phyloP scores from a whole-genome alignment of 768 basidiomycete species.

The Candolleomyces eurysporus region DNA sequence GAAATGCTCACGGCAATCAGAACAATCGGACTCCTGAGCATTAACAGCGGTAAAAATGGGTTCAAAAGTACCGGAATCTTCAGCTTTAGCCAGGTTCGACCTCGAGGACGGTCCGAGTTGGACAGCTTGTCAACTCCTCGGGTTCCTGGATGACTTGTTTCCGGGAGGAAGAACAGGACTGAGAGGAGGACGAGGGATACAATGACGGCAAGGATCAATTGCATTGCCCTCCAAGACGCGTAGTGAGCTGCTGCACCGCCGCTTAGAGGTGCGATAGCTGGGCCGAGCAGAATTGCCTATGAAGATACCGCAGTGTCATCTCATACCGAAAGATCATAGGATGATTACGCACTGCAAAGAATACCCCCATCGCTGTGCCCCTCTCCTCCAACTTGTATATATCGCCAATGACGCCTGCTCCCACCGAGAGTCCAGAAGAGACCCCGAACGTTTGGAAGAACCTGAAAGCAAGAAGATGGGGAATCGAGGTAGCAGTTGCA shows the following conservation, averaged over 20 bases:
- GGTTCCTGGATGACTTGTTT: conserved; percentile 62
- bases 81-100: background rate
- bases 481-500: conserved; percentile 40
- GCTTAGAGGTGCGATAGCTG: conserved; percentile 56
- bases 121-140: conserved; percentile 50
- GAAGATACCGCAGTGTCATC: background rate
- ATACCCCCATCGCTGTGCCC: conserved; percentile 57
- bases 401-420: conserved; percentile 60
- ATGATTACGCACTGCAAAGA: conserved; percentile 42
- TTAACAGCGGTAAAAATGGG: conserved; percentile 48
- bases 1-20: conserved; percentile 44
- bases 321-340: background rate
- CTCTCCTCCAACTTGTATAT: conserved; percentile 66
- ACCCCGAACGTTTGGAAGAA: conserved; percentile 67
- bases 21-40: conserved; percentile 62
- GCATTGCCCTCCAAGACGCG: conserved; percentile 65
- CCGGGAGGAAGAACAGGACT: conserved; percentile 53
- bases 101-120: background rate
- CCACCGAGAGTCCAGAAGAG: conserved; percentile 53
- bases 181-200: conserved; percentile 38
- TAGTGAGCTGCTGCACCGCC: conserved; percentile 59
- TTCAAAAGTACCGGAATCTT: conserved; percentile 49
- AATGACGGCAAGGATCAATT: conserved; percentile 40
- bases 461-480: conserved; percentile 55
- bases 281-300: conserved; percentile 55